Evolutionary conservation across 495 filamentous ascomycete species (phyloP), one percentile per base, ranked within the genome.

Genomic region (Aspergillus baeticus): DNA sequence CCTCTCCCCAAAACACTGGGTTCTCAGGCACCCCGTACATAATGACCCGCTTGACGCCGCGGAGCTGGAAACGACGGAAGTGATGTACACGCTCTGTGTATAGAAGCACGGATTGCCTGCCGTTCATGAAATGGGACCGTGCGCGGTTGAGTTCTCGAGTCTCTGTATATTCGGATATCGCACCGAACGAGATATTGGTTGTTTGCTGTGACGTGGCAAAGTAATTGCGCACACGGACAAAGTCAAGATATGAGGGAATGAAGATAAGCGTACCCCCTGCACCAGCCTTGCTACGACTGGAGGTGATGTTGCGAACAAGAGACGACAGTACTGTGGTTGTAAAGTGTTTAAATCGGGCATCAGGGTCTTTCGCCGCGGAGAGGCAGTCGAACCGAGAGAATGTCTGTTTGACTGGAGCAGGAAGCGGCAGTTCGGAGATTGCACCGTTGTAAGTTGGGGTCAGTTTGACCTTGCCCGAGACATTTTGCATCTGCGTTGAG

Each of bases 31-130:
- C 64, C 2, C 84, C 86, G 68, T 98, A 98, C 77, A 96, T 85
- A 37, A 96, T 74, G 7, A 97, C 81, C 46, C 83, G 80, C 69
- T 83, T 85, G 22, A 92, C 91, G 10, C 94, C 94, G 33, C 84
- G 79, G 18, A 98, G 73, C 55, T 80, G 80, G 63, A 91, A 93
- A 18, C 95, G 81, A 22, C 89, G 79, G 77, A 98, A 98, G 69
- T 98, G 95, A 73, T 98, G 95, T 15, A 92, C 87, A 23, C 94
- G 86, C 69, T 93, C 92, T 8, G 91, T 92, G 70, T 98, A 98
- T 15, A 98, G 76, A 34, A 98, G 73, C 18, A 97, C 80, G 34
- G 85, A 85, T 62, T 96, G 88, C 23, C 89, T 79, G 5, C 92
- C 93, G 41, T 72, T 86, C 54, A 91, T 69, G 73, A 98, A 98